Conservation (phyloP, 768 basidiomycete species). For the Mycena epipterygia region DNA sequence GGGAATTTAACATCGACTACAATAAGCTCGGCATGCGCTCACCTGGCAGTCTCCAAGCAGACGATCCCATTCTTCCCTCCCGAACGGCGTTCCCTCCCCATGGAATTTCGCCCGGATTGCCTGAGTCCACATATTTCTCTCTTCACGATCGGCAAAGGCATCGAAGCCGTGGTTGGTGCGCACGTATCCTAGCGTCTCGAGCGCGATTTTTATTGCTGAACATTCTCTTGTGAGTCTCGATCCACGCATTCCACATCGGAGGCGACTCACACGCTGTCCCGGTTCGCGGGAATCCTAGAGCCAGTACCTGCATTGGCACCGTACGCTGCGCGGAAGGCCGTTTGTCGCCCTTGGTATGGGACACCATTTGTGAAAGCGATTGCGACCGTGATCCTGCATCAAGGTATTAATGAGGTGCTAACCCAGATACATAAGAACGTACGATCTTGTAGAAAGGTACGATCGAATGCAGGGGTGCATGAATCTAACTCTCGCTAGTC, state of each 20-base stretch:
- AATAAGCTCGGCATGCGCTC: background rate
- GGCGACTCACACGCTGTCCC: background rate
- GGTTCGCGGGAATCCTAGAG: background rate
- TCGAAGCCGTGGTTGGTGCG: slow-evolving; percentile 5
- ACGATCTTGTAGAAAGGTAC: too few relatives aligned
- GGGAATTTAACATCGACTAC: background rate
- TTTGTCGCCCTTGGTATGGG: too few relatives aligned
- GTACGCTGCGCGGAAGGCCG: too few relatives aligned
- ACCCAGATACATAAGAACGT: too few relatives aligned
- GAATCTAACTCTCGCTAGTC: too few relatives aligned
- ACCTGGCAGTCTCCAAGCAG: slow-evolving; percentile 8
- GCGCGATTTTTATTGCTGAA: slow-evolving; percentile 10
- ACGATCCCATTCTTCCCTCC: too few relatives aligned
- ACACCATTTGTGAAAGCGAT: too few relatives aligned
- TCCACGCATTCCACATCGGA: background rate
- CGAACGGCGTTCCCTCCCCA: background rate
- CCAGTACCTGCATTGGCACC: background rate
- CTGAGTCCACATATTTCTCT: slow-evolving; percentile 3
- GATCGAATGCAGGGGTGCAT: too few relatives aligned
- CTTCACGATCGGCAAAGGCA: background rate
- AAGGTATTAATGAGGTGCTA: too few relatives aligned
- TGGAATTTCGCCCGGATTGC: slow-evolving; percentile 7
- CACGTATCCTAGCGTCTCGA: slow-evolving; percentile 9
- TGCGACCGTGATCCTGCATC: too few relatives aligned
- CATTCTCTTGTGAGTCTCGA: background rate